Evolutionary conservation across 164 flowering plant species (phyloP).

Genomic region (Chloranthus sessilifolius): DNA sequence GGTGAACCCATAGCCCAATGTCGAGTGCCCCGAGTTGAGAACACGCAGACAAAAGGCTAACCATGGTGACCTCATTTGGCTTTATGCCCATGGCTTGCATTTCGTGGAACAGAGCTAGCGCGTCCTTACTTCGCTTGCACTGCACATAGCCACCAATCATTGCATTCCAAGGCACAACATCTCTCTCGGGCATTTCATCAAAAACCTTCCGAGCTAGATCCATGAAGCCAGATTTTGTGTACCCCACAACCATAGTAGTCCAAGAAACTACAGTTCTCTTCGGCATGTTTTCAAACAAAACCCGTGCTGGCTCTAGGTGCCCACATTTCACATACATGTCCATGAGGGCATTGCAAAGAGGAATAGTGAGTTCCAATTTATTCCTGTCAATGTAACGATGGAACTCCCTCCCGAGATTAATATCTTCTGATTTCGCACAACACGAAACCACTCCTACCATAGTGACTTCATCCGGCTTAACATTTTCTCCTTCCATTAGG

Average conservation of each 20-base stretch:
- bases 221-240: constrained; percentile 37
- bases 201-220: constrained; percentile 42
- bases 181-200: constrained; percentile 52
- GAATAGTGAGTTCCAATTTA: constrained; percentile 30
- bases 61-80: constrained; percentile 66
- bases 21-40: constrained; percentile 68
- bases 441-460: constrained; percentile 57
- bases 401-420: constrained; percentile 37
- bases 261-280: constrained; percentile 47
- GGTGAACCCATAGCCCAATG: constrained; percentile 62
- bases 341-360: constrained; percentile 51
- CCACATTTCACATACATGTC: constrained; percentile 76
- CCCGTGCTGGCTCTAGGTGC: constrained; percentile 34
- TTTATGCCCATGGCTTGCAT: constrained; percentile 39
- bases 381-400: constrained; percentile 31
- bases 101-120: constrained; percentile 51
- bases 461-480: constrained; percentile 61
- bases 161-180: constrained; percentile 71
- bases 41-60: constrained; percentile 53
- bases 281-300: constrained; percentile 45
- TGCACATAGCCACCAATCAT: constrained; percentile 59
- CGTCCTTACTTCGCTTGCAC: constrained; percentile 46
- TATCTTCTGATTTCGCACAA: constrained; percentile 43
- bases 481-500: constrained; percentile 33
- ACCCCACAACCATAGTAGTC: constrained; percentile 62